Conservation (phyloP, 176 grass and related monocot genomes). For the Lolium multiflorum region DNA sequence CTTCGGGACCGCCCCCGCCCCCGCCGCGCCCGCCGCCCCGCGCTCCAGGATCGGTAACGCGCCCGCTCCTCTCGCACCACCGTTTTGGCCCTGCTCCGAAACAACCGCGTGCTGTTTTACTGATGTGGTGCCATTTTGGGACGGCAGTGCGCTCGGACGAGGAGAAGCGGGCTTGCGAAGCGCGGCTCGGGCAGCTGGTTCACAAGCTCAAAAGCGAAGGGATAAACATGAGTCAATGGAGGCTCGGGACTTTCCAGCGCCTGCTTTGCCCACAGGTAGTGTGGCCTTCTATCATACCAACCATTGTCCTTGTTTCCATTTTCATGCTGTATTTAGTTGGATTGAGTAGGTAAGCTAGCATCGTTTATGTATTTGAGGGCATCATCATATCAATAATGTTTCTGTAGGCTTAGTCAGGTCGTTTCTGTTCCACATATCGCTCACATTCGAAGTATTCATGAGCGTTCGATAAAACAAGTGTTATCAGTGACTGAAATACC, state of each 20-base stretch:
- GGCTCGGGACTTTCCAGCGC: constrained; percentile 37
- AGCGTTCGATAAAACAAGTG: neutral
- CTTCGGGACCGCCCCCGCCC: constrained; percentile 24
- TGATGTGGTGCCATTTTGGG: neutral
- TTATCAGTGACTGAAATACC: neutral
- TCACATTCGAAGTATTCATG: neutral
- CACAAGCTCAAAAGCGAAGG: constrained; percentile 56
- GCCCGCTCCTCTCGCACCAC: neutral
- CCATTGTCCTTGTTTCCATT: neutral
- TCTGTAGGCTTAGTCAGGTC: neutral
- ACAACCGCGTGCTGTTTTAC: constrained; percentile 8
- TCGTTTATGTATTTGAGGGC: neutral
- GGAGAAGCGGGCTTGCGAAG: constrained; percentile 15
- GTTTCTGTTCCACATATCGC: neutral
- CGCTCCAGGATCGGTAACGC: constrained; percentile 10
- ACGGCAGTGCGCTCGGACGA: constrained; percentile 3
- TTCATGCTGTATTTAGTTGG: neutral
- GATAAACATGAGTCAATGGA: constrained; percentile 51
- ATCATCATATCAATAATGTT: neutral
- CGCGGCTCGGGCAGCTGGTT: constrained; percentile 44
- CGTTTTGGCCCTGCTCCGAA: neutral
- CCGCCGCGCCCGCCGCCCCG: neutral
- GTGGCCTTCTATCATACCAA: neutral
- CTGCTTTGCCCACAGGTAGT: constrained; percentile 67
- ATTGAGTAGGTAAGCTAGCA: neutral